Percentiles rank a stretch among this genome's conserved stretches.
Evolutionary conservation across 2,329 filamentous ascomycete genomes (phyloP).

Genomic region (Neurospora sp.): DNA sequence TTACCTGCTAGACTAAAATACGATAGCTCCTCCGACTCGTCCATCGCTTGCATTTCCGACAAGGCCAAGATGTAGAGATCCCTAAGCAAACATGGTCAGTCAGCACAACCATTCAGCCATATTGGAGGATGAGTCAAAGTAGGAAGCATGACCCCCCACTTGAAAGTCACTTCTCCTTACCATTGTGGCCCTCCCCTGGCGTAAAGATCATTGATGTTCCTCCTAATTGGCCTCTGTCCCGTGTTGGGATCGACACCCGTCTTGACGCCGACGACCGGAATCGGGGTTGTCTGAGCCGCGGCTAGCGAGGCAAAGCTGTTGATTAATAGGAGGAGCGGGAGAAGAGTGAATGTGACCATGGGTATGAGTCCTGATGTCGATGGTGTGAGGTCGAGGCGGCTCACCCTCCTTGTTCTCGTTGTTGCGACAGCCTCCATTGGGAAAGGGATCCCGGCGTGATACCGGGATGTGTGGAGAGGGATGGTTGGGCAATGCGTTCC

Average conservation of each 20-base stretch:
- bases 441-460: neutral
- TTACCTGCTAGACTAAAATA: constrained; percentile 41
- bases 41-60: constrained; percentile 29
- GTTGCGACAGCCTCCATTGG: neutral
- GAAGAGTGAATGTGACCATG: neutral
- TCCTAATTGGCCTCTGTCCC: constrained; percentile 32
- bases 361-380: neutral
- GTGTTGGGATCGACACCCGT: constrained; percentile 26
- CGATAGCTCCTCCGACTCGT: constrained; percentile 33
- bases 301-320: constrained; percentile 7
- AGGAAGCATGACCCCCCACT: neutral
- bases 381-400: neutral
- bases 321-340: neutral
- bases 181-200: constrained; percentile 32
- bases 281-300: constrained; percentile 8
- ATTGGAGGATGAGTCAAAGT: neutral
- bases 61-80: constrained; percentile 41
- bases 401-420: neutral
- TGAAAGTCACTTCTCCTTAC: constrained; percentile 21
- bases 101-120: constrained; percentile 4
- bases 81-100: constrained; percentile 20
- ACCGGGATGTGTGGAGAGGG: neutral
- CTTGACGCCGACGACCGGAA: constrained; percentile 27
- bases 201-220: constrained; percentile 38
- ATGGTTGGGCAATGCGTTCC: neutral